phyloP scores from a whole-genome alignment of 2,329 filamentous ascomycete genomes.

The Fusarium anthophilum region DNA sequence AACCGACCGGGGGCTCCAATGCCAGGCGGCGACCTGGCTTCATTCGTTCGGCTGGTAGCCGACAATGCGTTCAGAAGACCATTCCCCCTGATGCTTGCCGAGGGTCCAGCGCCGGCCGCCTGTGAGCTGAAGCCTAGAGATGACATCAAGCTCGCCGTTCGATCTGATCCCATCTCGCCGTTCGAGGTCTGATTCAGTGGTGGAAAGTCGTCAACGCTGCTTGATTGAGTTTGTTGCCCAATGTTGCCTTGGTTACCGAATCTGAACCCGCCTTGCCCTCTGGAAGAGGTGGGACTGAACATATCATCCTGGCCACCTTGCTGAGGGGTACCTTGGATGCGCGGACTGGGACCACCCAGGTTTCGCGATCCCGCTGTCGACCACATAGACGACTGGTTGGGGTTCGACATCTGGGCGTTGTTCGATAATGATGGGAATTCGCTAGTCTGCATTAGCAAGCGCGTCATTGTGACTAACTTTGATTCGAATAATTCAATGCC shows the following conservation, averaged over 20 bases:
- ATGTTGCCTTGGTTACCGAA: slow-evolving; percentile 60
- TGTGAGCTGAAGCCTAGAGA: slow-evolving; percentile 64
- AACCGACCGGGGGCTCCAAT: slow-evolving; percentile 50
- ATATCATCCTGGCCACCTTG: slow-evolving; percentile 60
- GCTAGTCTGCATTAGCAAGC: slow-evolving; percentile 51
- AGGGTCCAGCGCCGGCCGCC: slow-evolving; percentile 47
- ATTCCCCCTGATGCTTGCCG: slow-evolving; percentile 63
- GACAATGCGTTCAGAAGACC: slow-evolving; percentile 72
- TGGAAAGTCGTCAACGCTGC: slow-evolving; percentile 68
- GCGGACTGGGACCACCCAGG: slow-evolving; percentile 59
- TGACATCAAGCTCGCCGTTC: slow-evolving; percentile 61
- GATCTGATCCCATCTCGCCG: slow-evolving; percentile 67
- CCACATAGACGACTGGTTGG: slow-evolving; percentile 64
- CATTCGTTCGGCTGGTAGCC: slow-evolving; percentile 62
- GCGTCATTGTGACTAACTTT: not conserved
- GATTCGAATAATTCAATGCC: not conserved
- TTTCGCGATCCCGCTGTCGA: slow-evolving; percentile 60
- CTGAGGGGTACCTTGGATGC: slow-evolving; percentile 63
- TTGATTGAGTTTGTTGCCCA: slow-evolving; percentile 58
- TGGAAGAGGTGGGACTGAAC: slow-evolving; percentile 55
- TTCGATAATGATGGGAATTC: slow-evolving; percentile 74
- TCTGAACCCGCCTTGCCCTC: slow-evolving; percentile 60
- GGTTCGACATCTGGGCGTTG: slow-evolving; percentile 62
- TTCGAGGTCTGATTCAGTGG: slow-evolving; percentile 67
- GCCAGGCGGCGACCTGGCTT: slow-evolving; percentile 60